Conservation (phyloP, 768 basidiomycete genomes). For the Serendipita sp. region DNA sequence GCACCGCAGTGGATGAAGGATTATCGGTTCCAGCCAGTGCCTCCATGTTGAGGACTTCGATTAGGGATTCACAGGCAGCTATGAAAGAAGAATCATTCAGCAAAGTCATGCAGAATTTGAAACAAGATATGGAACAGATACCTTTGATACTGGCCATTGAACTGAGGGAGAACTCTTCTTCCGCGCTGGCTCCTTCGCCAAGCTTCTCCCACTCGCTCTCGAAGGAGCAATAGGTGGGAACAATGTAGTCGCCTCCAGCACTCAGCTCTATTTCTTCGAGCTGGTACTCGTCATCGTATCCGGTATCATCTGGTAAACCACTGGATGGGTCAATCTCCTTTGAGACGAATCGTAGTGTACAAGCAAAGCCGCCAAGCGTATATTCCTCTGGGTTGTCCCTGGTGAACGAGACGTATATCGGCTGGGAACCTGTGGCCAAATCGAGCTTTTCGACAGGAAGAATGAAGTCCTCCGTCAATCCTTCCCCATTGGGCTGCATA, state of each 20-base stretch:
- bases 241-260: constrained; percentile 85
- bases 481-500: constrained; percentile 67
- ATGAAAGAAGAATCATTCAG: neutral
- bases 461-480: constrained; percentile 86
- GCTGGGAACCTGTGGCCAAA: constrained; percentile 55
- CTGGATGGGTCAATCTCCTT: constrained; percentile 95
- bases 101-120: neutral
- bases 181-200: constrained; percentile 56
- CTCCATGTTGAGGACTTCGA: constrained; percentile 95
- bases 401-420: constrained; percentile 88
- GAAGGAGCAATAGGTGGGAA: constrained; percentile 90
- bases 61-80: constrained; percentile 94
- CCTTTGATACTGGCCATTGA: constrained; percentile 91
- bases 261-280: constrained; percentile 90
- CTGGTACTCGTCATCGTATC: constrained; percentile 99
- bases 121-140: constrained; percentile 24
- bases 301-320: constrained; percentile 91
- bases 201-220: constrained; percentile 91
- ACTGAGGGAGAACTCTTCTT: constrained; percentile 86
- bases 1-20: constrained; percentile 70
- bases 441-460: constrained; percentile 65
- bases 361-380: constrained; percentile 70
- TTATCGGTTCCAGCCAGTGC: constrained; percentile 80
- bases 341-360: constrained; percentile 84
- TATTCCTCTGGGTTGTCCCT: constrained; percentile 65